Evolutionary conservation across 2,329 filamentous ascomycete species (phyloP), one percentile per base, ranked within the genome.

Genomic region (Pseudogymnoascus sp.): DNA sequence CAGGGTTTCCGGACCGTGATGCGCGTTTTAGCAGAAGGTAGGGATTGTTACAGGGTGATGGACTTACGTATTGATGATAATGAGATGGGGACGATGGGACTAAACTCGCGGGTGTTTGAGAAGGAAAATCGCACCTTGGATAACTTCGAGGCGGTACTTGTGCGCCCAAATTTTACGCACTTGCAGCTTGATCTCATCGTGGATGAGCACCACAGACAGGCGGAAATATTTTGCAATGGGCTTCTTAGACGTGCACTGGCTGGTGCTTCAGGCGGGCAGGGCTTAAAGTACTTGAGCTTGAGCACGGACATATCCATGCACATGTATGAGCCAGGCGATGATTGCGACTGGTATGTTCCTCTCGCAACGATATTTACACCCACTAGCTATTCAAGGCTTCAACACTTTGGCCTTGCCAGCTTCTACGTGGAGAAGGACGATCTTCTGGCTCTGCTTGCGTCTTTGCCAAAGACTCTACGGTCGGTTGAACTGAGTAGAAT

Each of bases 11-110:
- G 67, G 11, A 61, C 71, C 25, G 53, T 74, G 7, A 69, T 70
- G 3, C 65, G 68, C 3, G 68, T 67, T 5, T 67, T 76, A 9
- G 68, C 72, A 1, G 63, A 66, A 16, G 43, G 8, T 31, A 42
- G 68, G 8, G 43, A 69, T 1, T 64, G 72, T 18, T 63, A 64
- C 3, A 62, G 43, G 7, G 43, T 80, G 12, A 65, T 72, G 1
- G 76, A 77, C 56, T 65, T 80, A 2, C 37, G 73, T 4, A 12
- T 79, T 5, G 73, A 78, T 56, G 67, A 65, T 2, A 66, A 73
- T 49, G 46, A 66, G 9, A 63, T 76, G 4, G 7, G 62, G 1
- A 75, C 70, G 0, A 75, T 71, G 0, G 74, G 75, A 1, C 65
- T 78, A 0, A 75, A 70, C 11, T 71, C 67, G 21, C 66, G 64